Conservation (phyloP, 257 asterid species). For the Capsicum pubescens region DNA sequence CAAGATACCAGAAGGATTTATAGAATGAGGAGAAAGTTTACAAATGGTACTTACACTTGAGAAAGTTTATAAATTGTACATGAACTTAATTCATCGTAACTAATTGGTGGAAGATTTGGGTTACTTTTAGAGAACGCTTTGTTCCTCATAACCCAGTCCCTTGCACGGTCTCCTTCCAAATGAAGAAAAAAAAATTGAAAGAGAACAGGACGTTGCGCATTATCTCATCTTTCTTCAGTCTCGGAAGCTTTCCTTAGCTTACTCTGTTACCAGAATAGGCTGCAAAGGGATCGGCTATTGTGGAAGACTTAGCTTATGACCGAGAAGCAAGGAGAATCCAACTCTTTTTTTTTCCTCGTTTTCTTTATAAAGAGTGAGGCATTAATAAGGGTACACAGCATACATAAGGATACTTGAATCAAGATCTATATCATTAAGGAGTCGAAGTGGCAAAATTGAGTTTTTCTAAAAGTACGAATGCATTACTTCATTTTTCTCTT, state of each 20-base stretch:
- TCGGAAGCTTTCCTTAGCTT: background rate
- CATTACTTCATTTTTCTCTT: background rate
- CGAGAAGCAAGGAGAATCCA: background rate
- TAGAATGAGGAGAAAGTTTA: background rate
- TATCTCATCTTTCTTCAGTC: slow-evolving; percentile 12
- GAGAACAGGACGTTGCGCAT: slow-evolving; percentile 6
- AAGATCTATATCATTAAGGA: background rate
- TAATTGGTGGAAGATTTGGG: background rate
- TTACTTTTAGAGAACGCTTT: background rate
- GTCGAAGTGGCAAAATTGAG: background rate
- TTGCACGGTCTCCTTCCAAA: background rate
- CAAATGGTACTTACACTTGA: background rate
- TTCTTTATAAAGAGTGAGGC: background rate
- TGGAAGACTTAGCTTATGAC: background rate
- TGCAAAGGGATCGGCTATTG: background rate
- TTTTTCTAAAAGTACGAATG: background rate
- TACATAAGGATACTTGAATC: slow-evolving; percentile 3
- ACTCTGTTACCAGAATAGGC: background rate
- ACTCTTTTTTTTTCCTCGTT: background rate
- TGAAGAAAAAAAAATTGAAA: background rate
- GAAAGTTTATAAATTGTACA: background rate
- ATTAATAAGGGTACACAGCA: slow-evolving; percentile 8
- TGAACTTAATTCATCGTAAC: background rate
- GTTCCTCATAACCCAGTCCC: background rate
- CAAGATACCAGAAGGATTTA: background rate